Base-by-base conservation (phyloP, 1,284 basidiomycete species). In the Anthracocystis setariae region DNA sequence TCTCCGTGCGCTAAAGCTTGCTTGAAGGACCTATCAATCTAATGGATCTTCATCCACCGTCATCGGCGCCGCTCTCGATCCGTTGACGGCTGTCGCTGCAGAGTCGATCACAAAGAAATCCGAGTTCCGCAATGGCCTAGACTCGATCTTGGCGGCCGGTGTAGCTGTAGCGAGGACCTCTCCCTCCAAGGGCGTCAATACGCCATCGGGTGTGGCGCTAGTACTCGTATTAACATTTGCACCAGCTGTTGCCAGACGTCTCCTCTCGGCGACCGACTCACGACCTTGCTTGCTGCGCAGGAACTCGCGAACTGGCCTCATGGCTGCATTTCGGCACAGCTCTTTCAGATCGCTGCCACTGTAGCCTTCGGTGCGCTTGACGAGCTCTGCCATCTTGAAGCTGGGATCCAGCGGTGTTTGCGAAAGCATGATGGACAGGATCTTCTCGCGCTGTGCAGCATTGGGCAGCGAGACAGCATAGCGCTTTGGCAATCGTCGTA, bases 401-500 rank as follows among this genome's bases (percentile, higher is more conserved):
- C 85, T 84, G 0, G 89, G 84, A 12, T 88, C 87, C 5, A 94
- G 86, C 39, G 87, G 61, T 33, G 72, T 60, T 0, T 74, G 52
- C 15, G 68, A 23, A 74, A 86, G 71, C 83, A 95, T 93, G 63
- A 98, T 85, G 1, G 85, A 85, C n/a, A 99, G 87, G 67, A 98
- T 98, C 84, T 92, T 94, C 55, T 89, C 85, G 29, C 96, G 88
- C 80, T 98, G 94, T 15, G 90, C 87, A 5, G 85, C 82, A 72
- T 91, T 90, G 1, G 96, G 96, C 23, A 98, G 86, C 8, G 89
- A 87, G 60, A 99, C 89, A 1, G 92, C 88, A 82, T 97, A 98
- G n/a, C 94, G 90, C 84, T 97, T 98, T 0, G 96, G 96, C 93
- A 99, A 93, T 33, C 95, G 90, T 25, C 95, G 89, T 5, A 98